Evolutionary conservation across 1,139 yeast species (phyloP).

Genomic region (Lodderomyces parapsilosis): DNA sequence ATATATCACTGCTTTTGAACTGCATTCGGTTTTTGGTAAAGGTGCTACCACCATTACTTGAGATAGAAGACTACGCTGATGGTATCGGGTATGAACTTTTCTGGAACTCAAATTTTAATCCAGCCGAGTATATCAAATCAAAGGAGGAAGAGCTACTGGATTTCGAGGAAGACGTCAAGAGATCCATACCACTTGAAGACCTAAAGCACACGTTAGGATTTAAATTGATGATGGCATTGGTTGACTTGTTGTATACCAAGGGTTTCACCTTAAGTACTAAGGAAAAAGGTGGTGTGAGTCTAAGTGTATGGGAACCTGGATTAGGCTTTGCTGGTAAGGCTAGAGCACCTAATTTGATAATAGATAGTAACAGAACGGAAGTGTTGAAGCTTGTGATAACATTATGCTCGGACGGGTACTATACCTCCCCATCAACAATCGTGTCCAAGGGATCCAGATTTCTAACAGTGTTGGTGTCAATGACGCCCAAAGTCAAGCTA

Average conservation of each 20-base stretch:
- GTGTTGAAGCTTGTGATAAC: conserved; percentile 60
- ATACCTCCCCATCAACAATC: conserved; percentile 44
- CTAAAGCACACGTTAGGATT: conserved; percentile 47
- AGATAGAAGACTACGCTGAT: conserved; percentile 30
- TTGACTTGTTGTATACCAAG: conserved; percentile 56
- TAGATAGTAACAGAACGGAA: conserved; percentile 69
- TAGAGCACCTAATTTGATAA: conserved; percentile 44
- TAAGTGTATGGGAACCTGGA: conserved; percentile 72
- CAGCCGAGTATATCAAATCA: background rate
- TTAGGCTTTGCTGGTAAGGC: conserved; percentile 51
- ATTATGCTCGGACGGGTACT: conserved; percentile 64
- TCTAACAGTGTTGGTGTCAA: conserved; percentile 56
- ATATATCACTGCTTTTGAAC: conserved; percentile 38
- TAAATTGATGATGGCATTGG: conserved; percentile 42
- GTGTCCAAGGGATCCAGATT: conserved; percentile 57
- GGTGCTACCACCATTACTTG: conserved; percentile 68
- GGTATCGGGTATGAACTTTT: conserved; percentile 42
- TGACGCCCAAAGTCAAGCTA: conserved; percentile 47
- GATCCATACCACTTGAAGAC: background rate
- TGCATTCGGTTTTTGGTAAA: conserved; percentile 67
- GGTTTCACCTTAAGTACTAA: conserved; percentile 52
- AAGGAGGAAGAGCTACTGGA: background rate
- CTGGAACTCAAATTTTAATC: conserved; percentile 17
- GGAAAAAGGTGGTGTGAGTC: conserved; percentile 7
- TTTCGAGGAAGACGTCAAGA: background rate